phyloP scores from a whole-genome alignment of 2,329 filamentous ascomycete species.

The Verruconis gallopava region DNA sequence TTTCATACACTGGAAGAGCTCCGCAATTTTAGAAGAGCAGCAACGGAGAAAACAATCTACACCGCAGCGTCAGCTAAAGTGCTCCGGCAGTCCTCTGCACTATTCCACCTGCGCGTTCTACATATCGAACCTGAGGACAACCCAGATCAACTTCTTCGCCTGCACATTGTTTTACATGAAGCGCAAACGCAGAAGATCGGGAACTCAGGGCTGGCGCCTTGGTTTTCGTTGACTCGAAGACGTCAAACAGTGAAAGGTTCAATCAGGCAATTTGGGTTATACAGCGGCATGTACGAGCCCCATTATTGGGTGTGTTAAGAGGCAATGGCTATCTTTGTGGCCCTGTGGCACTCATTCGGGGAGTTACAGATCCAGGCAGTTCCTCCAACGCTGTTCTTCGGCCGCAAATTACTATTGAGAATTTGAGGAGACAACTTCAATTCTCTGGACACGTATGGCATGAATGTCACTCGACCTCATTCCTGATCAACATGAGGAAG shows the following conservation, averaged over 20 bases:
- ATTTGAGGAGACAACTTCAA: neutral
- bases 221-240: neutral
- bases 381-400: neutral
- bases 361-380: neutral
- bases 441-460: neutral
- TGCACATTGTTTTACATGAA: neutral
- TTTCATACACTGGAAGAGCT: neutral
- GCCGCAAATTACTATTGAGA: neutral
- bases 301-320: neutral
- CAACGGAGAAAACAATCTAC: neutral
- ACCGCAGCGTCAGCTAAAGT: neutral
- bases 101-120: neutral
- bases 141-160: neutral
- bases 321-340: neutral
- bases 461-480: neutral
- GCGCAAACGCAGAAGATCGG: neutral
- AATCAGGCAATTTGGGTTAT: neutral
- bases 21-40: neutral
- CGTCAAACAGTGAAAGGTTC: neutral
- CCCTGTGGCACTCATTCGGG: neutral
- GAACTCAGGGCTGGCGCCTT: neutral
- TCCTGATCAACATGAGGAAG: neutral
- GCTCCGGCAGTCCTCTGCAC: neutral
- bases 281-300: neutral
- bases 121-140: neutral